Conservation (phyloP, 2,329 filamentous ascomycete genomes). For the Zelopaecilomyces penicillatus region DNA sequence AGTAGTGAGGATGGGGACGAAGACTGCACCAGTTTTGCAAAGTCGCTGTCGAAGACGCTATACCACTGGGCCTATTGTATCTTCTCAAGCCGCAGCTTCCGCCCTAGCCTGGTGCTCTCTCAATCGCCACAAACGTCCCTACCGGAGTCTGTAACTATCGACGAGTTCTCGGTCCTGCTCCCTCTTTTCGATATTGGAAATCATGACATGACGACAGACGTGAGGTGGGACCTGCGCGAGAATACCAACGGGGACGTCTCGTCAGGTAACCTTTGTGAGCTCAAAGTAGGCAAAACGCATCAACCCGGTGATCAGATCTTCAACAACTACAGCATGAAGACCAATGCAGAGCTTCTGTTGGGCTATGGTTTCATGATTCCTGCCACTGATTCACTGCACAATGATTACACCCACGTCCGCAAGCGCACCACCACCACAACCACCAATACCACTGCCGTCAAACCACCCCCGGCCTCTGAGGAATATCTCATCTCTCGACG, state of each 20-base stretch:
- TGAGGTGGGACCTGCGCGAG: constrained; percentile 49
- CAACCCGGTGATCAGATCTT: constrained; percentile 47
- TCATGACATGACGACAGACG: constrained; percentile 52
- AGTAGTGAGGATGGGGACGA: constrained; percentile 15
- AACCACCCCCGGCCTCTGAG: constrained; percentile 15
- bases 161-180: constrained; percentile 60
- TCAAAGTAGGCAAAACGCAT: constrained; percentile 36
- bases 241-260: constrained; percentile 6
- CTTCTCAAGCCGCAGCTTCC: constrained; percentile 58
- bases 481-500: constrained; percentile 47
- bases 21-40: constrained; percentile 10
- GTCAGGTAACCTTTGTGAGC: constrained; percentile 27
- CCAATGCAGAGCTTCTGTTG: constrained; percentile 61
- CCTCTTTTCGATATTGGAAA: constrained; percentile 67
- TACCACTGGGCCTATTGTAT: constrained; percentile 59
- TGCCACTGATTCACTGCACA: constrained; percentile 40
- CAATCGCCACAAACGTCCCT: constrained; percentile 17
- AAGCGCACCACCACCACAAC: constrained; percentile 27
- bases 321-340: constrained; percentile 68
- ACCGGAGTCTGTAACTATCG: constrained; percentile 26
- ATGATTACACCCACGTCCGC: constrained; percentile 51
- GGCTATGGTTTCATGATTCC: constrained; percentile 55
- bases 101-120: constrained; percentile 49
- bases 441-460: neutral
- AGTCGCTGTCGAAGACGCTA: constrained; percentile 37